Conservation (phyloP, 164 flowering plant genomes). For the Tinospora cordifolia region DNA sequence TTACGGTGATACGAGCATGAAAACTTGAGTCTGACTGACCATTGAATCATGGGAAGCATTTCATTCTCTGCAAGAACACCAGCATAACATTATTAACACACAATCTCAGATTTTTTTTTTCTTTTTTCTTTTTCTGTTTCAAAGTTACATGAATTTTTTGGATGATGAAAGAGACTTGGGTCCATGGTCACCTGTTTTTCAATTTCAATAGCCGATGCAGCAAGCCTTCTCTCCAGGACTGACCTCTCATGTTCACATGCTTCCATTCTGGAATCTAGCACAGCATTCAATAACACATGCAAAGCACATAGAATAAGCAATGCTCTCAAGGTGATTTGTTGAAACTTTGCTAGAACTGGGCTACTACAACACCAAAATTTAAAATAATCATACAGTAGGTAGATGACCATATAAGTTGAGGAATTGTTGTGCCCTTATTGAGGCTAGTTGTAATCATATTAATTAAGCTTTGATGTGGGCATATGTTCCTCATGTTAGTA, state of each 20-base stretch:
- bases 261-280: conserved; percentile 55
- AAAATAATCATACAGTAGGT: too few relatives aligned
- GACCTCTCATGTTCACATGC: conserved; percentile 59
- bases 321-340: neutral
- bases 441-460: too few relatives aligned
- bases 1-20: neutral
- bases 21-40: too few relatives aligned
- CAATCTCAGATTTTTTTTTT: neutral
- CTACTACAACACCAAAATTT: too few relatives aligned
- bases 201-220: conserved; percentile 73
- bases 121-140: neutral
- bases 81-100: too few relatives aligned
- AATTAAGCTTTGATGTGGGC: too few relatives aligned
- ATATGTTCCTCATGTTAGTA: too few relatives aligned
- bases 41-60: conserved; percentile 53
- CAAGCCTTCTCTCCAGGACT: conserved; percentile 56
- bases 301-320: neutral
- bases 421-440: too few relatives aligned
- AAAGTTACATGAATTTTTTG: neutral
- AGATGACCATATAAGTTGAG: too few relatives aligned
- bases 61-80: conserved; percentile 57
- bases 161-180: neutral
- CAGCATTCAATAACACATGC: neutral
- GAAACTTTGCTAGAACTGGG: too few relatives aligned
- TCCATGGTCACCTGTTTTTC: conserved; percentile 61